Conservation (phyloP, 2,329 filamentous ascomycete genomes). For the Aspergillus nomiae region DNA sequence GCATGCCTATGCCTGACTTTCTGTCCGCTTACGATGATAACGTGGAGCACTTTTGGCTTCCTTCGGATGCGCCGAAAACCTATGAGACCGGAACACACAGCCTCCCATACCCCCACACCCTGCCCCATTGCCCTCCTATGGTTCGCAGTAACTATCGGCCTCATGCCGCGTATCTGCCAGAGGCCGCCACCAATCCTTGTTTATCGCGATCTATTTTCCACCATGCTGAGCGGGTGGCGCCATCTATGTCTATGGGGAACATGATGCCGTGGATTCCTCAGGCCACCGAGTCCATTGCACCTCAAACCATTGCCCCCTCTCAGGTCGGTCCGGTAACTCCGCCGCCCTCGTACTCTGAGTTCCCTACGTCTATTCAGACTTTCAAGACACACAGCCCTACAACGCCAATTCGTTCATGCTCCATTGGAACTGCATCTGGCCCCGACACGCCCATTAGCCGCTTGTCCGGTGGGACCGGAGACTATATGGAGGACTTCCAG, state of each 20-base stretch:
- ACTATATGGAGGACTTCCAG: constrained; percentile 40
- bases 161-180: constrained; percentile 37
- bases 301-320: constrained; percentile 39
- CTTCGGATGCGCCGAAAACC: constrained; percentile 38
- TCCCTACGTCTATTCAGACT: constrained; percentile 34
- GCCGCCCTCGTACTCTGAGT: constrained; percentile 41
- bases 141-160: constrained; percentile 37
- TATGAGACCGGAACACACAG: constrained; percentile 31
- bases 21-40: constrained; percentile 41
- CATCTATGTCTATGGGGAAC: constrained; percentile 40
- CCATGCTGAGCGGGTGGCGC: constrained; percentile 36
- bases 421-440: constrained; percentile 37
- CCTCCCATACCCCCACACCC: constrained; percentile 36
- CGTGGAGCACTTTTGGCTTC: constrained; percentile 41
- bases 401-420: constrained; percentile 38
- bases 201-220: constrained; percentile 42
- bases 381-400: constrained; percentile 41
- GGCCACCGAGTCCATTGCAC: constrained; percentile 33
- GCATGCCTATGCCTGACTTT: constrained; percentile 39
- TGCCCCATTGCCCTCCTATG: constrained; percentile 40
- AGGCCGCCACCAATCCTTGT: constrained; percentile 42
- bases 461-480: constrained; percentile 33
- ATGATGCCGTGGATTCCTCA: constrained; percentile 40
- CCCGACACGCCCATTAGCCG: constrained; percentile 39
- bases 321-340: constrained; percentile 41